A percentile compares a stretch with the other conserved stretches of the same genome.
phyloP scores from a whole-genome alignment of 148 eudicot genomes.

The Chenopodium quinoa region DNA sequence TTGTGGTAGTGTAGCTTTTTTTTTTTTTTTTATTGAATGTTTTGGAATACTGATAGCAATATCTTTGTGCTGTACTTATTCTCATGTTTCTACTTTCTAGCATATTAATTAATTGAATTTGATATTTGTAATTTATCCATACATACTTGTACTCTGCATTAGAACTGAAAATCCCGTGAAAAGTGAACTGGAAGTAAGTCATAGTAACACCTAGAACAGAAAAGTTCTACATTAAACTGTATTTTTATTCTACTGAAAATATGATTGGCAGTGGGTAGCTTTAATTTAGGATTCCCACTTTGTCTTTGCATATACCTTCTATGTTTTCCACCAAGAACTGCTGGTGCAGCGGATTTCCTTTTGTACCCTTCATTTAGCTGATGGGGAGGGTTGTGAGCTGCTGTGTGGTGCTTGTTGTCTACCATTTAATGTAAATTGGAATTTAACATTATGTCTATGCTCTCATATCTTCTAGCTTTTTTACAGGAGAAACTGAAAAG shows the following conservation, averaged over 20 bases:
- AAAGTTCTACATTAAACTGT: not conserved
- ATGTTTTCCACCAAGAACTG: not conserved
- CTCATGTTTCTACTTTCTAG: not conserved
- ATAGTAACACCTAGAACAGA: not conserved
- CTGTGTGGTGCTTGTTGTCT: slow-evolving; percentile 3
- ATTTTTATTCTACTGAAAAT: not conserved
- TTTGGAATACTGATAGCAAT: not conserved
- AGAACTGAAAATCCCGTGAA: not conserved
- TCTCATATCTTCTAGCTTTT: slow-evolving; percentile 16
- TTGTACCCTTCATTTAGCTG: not conserved
- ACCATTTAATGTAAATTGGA: not conserved
- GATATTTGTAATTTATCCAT: not conserved
- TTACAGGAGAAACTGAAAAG: slow-evolving; percentile 70
- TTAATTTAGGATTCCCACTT: not conserved
- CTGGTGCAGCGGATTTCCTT: not conserved
- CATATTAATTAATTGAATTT: not conserved
- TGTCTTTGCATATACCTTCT: not conserved
- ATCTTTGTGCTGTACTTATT: not conserved
- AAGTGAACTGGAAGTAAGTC: not conserved
- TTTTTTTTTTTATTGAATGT: not conserved
- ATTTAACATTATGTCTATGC: not conserved
- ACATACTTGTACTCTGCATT: no score
- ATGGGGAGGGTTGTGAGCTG: not conserved
- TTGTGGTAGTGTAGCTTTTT: not conserved
- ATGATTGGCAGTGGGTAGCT: not conserved